Conservation (phyloP, 805 yeast species). For the Candida broadrunensis region DNA sequence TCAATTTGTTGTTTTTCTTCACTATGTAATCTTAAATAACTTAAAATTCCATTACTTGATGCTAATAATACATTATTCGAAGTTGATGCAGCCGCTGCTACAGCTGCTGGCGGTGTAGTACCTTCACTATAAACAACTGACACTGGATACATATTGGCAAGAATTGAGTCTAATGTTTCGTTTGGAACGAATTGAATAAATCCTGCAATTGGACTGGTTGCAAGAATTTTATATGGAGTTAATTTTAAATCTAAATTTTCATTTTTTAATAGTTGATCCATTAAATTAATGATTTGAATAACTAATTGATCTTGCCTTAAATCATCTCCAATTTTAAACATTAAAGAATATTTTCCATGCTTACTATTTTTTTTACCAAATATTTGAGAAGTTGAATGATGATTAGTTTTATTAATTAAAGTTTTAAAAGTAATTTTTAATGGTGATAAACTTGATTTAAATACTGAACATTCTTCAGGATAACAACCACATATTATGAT, state of each 20-base stretch:
- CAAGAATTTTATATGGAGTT: conserved; percentile 86
- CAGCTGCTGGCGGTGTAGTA: conserved; percentile 4
- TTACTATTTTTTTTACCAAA: conserved; percentile 30
- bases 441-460: conserved; percentile 89
- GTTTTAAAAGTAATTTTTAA: conserved; percentile 77
- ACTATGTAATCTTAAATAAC: conserved; percentile 62
- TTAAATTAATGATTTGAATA: conserved; percentile 85
- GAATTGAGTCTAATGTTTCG: conserved; percentile 77
- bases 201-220: conserved; percentile 90
- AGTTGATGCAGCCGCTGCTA: conserved; percentile 3
- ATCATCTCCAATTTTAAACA: conserved; percentile 96
- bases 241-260: conserved; percentile 87
- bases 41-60: conserved; percentile 64
- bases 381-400: conserved; percentile 23
- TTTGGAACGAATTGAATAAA: conserved; percentile 94
- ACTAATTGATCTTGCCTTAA: conserved; percentile 94
- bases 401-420: conserved; percentile 16
- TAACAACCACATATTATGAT: conserved; percentile 69
- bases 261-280: conserved; percentile 83
- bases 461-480: conserved; percentile 79
- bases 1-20: conserved; percentile 21
- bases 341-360: conserved; percentile 63
- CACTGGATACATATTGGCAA: conserved; percentile 37
- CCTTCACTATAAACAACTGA: conserved; percentile 3
- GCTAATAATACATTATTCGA: conserved; percentile 1